Conservation (phyloP, 2,329 filamentous ascomycete genomes). For the Aureobasidium sp. region DNA sequence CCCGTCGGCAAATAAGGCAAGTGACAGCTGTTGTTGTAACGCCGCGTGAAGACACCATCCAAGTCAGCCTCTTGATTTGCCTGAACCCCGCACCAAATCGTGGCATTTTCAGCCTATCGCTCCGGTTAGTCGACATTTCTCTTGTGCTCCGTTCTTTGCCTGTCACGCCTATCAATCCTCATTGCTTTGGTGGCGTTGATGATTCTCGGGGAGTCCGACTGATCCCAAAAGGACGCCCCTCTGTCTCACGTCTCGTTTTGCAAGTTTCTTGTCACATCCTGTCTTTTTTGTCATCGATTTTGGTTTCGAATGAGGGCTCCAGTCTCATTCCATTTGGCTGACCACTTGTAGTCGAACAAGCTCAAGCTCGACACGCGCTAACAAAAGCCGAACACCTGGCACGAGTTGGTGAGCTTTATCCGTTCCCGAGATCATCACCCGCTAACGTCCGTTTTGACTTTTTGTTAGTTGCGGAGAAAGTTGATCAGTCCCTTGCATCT, state of each 20-base stretch:
- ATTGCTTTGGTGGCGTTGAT: constrained; percentile 7
- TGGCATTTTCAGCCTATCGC: constrained; percentile 11
- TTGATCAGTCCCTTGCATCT: constrained; percentile 13
- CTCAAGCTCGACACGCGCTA: constrained; percentile 11
- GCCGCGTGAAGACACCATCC: constrained; percentile 14
- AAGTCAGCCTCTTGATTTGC: constrained; percentile 12
- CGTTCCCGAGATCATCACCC: constrained; percentile 11
- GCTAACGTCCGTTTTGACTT: constrained; percentile 17
- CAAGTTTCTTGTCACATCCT: constrained; percentile 15
- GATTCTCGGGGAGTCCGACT: constrained; percentile 12
- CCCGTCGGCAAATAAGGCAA: constrained; percentile 11
- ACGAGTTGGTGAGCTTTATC: constrained; percentile 16
- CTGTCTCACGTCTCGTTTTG: constrained; percentile 14
- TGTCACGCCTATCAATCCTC: constrained; percentile 3
- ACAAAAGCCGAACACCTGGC: constrained; percentile 1
- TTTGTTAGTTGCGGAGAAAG: constrained; percentile 12
- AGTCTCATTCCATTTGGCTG: not conserved
- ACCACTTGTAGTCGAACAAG: constrained; percentile 8
- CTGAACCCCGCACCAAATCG: constrained; percentile 13
- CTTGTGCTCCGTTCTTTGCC: constrained; percentile 4
- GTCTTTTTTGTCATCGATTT: constrained; percentile 3
- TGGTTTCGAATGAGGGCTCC: not conserved
- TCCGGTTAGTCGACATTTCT: constrained; percentile 10
- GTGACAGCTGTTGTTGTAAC: constrained; percentile 11
- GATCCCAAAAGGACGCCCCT: constrained; percentile 1